Base-by-base conservation (phyloP, 1,284 basidiomycete genomes). In the Exobasidium rhododendri region DNA sequence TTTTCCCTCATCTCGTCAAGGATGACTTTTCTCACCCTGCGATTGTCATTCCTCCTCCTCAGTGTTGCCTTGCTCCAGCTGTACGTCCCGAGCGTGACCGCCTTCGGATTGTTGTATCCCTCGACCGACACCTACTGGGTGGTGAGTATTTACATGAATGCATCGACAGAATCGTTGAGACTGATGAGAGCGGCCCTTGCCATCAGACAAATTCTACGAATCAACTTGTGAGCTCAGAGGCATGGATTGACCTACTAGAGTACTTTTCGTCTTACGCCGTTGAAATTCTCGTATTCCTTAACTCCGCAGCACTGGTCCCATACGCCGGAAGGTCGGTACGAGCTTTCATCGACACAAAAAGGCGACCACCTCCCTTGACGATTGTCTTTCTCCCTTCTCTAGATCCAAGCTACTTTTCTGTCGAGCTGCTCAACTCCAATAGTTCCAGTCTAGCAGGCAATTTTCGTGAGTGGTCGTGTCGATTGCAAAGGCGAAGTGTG, bases 381-480 rank as follows among this genome's bases (percentile, higher is more conserved):
- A 10, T 40, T 40, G 17, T 40, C 35, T 40, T 40, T 40, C 17
- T 40, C 17, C 35, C 17, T 40, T 17, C 7, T 17, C 35, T 40
- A 40, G 35, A 40, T 17, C 35, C 35, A 7, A 17, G 17, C 10
- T 40, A 40, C 47, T 50, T 50, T 31, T 50, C 47, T 10, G 47
- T 50, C 47, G 47, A 50, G 20, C 47, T 50, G 14, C 47, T 50
- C 47, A 50, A 50, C 47, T 24, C 47, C 10, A 50, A 50, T 50
- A 26, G 24, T 31, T 50, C 47, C 7, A 50, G 47, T 31, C 47
- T 50, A 26, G 29, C 22, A 24, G 47, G 47, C 20, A 50, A 50
- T 20, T 50, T 50, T 31, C 47, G 47, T 50, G 47, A 50, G 47
- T 50, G 14, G 29, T 44, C 22, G 43, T n/a, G 43, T n/a, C 43